A percentile compares a stretch with the other conserved stretches of the same genome.
Conservation (phyloP, 1,284 basidiomycete species). For the Tylopilus sp. region DNA sequence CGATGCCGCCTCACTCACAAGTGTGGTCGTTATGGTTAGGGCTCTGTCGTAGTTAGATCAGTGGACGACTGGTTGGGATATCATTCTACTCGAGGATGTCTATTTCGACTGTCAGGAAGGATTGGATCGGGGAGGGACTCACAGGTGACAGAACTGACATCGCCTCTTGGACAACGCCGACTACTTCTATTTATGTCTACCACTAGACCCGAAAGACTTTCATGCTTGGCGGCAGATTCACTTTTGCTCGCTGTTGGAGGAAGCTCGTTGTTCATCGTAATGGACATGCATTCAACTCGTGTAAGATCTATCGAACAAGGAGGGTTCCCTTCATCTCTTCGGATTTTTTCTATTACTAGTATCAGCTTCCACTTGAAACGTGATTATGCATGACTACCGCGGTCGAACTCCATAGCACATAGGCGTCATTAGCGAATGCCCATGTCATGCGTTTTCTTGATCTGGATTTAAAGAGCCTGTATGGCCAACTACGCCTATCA, state of each 20-base stretch:
- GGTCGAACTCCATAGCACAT: constrained; percentile 4
- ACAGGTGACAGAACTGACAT: background rate
- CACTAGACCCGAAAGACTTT: background rate
- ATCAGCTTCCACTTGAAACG: no score
- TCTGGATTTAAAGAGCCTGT: background rate
- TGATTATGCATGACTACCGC: no score
- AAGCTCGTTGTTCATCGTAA: no score
- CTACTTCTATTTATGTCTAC: background rate
- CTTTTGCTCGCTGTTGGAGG: background rate
- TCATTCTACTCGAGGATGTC: constrained; percentile 6
- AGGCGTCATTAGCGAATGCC: background rate
- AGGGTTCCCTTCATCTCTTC: no score
- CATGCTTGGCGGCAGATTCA: background rate
- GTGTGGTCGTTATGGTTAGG: background rate
- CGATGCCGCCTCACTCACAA: no score
- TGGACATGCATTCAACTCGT: no score
- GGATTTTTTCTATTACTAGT: no score
- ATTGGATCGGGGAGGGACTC: background rate
- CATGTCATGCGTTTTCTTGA: background rate
- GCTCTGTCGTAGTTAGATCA: background rate
- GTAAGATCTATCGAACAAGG: no score
- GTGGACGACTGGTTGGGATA: background rate
- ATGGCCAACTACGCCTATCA: background rate
- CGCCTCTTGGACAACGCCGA: no score
- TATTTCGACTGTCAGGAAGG: background rate